Base-by-base conservation (phyloP, 176 grass and related monocot species). In the Raddia distichophylla region DNA sequence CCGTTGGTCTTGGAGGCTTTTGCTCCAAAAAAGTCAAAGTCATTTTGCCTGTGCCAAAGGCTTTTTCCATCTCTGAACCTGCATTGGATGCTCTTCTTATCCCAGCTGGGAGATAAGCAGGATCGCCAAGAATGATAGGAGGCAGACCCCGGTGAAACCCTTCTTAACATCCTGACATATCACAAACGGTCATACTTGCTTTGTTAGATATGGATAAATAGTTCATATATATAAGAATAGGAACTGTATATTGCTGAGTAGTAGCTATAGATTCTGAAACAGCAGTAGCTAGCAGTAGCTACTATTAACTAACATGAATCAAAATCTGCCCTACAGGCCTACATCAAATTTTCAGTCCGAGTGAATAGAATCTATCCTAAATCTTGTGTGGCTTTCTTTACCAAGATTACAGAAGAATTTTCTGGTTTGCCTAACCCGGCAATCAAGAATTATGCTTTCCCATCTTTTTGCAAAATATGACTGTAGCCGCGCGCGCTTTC, bases 91-190 rank as follows among this genome's bases (percentile, higher is more conserved):
- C 52, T 63, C 76, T 68, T 14, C 64, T 9, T 64, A 89, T 88
- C 89, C 68, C 86, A 87, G 68, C 81, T 88, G 90, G 67, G 87
- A 86, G 67, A 87, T 87, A 71, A 93, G 62, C 78, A 89, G 79
- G 90, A 87, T 68, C 67, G 83, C 49, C 56, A 91, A 10, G 60
- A 86, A 83, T 74, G 82, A 88, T 33, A 87, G 61, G 27, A 90
- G 42, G 22, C 65, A 91, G 17, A 88, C 58, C 47, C 65, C 63
- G 44, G 58, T 66, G 48, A 82, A 75, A 73, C 77, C 89, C 43
- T 75, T 87, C 79, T 78, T 72, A 5, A 74, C 75, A 77, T 88
- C 93, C 97, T 99, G 89, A 40, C 37, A 40, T 40, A 16, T 13
- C 66, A 87, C 12, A 77, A 61, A 77, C 27, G 69, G n/a, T 50